These are phyloP conservation scores for Blumeriella jaapii DNA, from an alignment of 2,329 filamentous ascomycete species.

Conservation along the genomic window DNA sequence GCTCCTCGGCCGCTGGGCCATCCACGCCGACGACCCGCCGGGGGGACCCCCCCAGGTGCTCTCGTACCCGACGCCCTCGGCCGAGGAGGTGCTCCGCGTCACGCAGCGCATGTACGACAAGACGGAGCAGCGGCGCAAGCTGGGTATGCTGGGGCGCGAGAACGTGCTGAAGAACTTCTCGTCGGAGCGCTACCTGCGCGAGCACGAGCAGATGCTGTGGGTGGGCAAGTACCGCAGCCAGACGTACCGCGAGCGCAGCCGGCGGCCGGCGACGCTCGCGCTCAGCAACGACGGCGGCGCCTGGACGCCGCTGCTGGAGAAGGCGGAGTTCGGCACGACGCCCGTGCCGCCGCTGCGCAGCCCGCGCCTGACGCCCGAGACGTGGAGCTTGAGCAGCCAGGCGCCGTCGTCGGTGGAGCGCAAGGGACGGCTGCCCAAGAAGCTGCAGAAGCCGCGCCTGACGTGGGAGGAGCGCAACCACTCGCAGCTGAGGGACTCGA, in stretches of 20 bases:
- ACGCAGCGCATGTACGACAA: constrained; percentile 46
- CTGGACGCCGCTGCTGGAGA: too few species aligned
- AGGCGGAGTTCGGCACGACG: background rate
- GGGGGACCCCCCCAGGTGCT: constrained; percentile 18
- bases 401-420: too few species aligned
- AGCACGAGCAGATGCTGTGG: constrained; percentile 52
- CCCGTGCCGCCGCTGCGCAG: background rate
- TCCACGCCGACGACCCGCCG: constrained; percentile 35
- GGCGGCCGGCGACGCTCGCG: background rate
- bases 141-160: constrained; percentile 45
- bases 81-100: constrained; percentile 37
- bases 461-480: background rate
- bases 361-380: background rate
- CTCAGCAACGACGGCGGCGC: too few species aligned
- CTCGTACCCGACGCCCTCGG: constrained; percentile 34
- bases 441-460: background rate
- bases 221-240: constrained; percentile 24
- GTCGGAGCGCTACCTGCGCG: constrained; percentile 46
- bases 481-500: too few species aligned
- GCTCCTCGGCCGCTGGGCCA: constrained; percentile 48
- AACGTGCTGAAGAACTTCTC: constrained; percentile 49
- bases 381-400: background rate
- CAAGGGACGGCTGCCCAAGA: background rate
- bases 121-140: constrained; percentile 38
- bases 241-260: background rate